Evolutionary conservation across 2,329 filamentous ascomycete species (phyloP).

Genomic region (Nemania sp.): DNA sequence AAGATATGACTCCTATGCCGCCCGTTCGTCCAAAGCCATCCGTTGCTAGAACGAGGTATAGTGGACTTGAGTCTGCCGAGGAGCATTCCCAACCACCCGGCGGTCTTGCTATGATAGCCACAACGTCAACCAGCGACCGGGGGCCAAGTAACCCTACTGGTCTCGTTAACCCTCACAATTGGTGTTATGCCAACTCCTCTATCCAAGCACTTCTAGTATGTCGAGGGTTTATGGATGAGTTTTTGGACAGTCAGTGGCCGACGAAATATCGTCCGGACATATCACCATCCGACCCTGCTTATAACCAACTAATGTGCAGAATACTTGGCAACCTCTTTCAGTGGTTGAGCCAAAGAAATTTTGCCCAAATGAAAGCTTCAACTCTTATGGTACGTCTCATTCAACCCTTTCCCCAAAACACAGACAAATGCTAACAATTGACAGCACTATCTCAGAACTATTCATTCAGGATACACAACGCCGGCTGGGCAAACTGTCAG

Average conservation of each 20-base stretch:
- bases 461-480: conserved; percentile 52
- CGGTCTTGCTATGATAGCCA: conserved; percentile 49
- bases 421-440: conserved; percentile 10
- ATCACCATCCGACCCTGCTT: conserved; percentile 56
- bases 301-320: conserved; percentile 63
- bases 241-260: conserved; percentile 64
- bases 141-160: conserved; percentile 60
- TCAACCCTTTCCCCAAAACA: not conserved
- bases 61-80: conserved; percentile 60
- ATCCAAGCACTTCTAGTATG: conserved; percentile 83
- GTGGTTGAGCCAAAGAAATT: conserved; percentile 58
- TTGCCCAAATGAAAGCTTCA: conserved; percentile 55
- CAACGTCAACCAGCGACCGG: conserved; percentile 40
- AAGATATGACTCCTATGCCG: conserved; percentile 55
- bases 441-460: conserved; percentile 67
- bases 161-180: conserved; percentile 77
- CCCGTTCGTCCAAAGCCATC: conserved; percentile 71
- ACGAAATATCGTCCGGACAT: conserved; percentile 71
- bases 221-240: conserved; percentile 65
- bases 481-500: conserved; percentile 29
- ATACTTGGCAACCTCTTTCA: conserved; percentile 63
- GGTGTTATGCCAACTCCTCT: conserved; percentile 92
- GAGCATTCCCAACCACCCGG: conserved; percentile 40
- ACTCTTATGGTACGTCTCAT: conserved; percentile 59
- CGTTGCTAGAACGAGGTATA: conserved; percentile 74